Percentiles rank a stretch among this genome's conserved stretches.
These are phyloP conservation scores for Apium graveolens DNA, from an alignment of 129 eudicot genomes.

Conservation along the genomic window DNA sequence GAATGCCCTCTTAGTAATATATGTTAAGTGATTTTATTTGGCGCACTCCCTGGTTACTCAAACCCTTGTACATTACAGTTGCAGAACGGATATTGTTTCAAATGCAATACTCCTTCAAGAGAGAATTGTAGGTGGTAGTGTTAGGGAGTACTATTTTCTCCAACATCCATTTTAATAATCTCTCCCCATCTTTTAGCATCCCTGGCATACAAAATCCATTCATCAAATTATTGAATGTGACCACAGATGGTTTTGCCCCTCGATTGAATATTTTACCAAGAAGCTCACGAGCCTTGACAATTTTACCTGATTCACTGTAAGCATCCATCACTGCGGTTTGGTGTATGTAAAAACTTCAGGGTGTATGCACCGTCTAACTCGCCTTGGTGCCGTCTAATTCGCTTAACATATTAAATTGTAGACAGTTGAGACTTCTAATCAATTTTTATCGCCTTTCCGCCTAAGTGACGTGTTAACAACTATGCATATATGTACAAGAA, in stretches of 20 bases:
- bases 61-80: conserved; percentile 48
- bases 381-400: no score
- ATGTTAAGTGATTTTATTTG: conserved; percentile 64
- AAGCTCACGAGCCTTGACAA: conserved; percentile 63
- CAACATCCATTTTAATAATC: conserved; percentile 80
- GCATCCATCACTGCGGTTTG: no score
- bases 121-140: conserved; percentile 74
- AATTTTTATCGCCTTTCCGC: no score
- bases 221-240: conserved; percentile 87
- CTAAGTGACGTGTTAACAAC: no score
- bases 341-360: no score
- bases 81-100: conserved; percentile 66
- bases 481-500: no score
- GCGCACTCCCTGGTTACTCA: conserved; percentile 49
- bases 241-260: conserved; percentile 72
- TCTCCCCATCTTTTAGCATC: conserved; percentile 79
- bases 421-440: no score
- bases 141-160: conserved; percentile 74
- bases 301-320: conserved; percentile 46
- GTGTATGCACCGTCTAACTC: no score
- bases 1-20: conserved; percentile 79
- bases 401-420: no score
- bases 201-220: conserved; percentile 75
- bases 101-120: conserved; percentile 74
- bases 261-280: conserved; percentile 59